Conservation (phyloP, 2,329 filamentous ascomycete species). For the Colletotrichum simmondsii region DNA sequence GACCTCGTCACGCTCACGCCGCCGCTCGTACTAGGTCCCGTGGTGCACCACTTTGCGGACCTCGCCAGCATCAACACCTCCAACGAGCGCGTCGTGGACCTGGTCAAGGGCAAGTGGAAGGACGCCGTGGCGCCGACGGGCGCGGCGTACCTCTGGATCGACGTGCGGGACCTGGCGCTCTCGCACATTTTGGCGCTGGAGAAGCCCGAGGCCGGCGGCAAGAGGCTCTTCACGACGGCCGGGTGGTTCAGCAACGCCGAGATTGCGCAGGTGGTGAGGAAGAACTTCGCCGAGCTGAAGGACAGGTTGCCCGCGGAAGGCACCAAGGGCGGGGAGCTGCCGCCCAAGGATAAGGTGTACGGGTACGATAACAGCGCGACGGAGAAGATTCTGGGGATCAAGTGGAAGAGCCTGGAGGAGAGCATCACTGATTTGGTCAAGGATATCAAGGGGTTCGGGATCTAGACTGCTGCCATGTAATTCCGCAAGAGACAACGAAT, state of each 20-base stretch:
- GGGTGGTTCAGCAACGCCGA: slow-evolving; percentile 59
- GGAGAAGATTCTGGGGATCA: slow-evolving; percentile 68
- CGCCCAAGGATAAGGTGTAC: slow-evolving; percentile 55
- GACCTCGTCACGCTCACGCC: slow-evolving; percentile 66
- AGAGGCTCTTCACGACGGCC: slow-evolving; percentile 61
- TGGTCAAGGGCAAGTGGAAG: slow-evolving; percentile 63
- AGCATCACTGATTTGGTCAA: slow-evolving; percentile 69
- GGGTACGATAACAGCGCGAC: slow-evolving; percentile 68
- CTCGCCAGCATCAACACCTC: slow-evolving; percentile 62
- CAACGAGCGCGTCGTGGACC: slow-evolving; percentile 61
- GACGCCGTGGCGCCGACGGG: slow-evolving; percentile 53
- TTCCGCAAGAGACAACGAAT: too few species aligned
- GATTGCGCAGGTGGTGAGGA: slow-evolving; percentile 55
- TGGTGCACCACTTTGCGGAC: slow-evolving; percentile 33
- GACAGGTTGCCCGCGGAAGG: slow-evolving; percentile 58
- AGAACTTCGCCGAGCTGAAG: slow-evolving; percentile 61
- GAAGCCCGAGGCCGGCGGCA: slow-evolving; percentile 57
- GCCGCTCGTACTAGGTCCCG: slow-evolving; percentile 54
- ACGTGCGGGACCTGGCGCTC: slow-evolving; percentile 65
- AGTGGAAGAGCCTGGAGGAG: slow-evolving; percentile 72
- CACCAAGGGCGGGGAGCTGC: slow-evolving; percentile 54
- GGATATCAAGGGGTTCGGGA: slow-evolving; percentile 40
- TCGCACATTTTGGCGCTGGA: slow-evolving; percentile 66
- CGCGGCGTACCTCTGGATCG: slow-evolving; percentile 59
- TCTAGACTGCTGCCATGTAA: slow-evolving; percentile 28